Base-by-base conservation (phyloP, 2,329 filamentous ascomycete genomes). In the Arthrobotrys sinensis region DNA sequence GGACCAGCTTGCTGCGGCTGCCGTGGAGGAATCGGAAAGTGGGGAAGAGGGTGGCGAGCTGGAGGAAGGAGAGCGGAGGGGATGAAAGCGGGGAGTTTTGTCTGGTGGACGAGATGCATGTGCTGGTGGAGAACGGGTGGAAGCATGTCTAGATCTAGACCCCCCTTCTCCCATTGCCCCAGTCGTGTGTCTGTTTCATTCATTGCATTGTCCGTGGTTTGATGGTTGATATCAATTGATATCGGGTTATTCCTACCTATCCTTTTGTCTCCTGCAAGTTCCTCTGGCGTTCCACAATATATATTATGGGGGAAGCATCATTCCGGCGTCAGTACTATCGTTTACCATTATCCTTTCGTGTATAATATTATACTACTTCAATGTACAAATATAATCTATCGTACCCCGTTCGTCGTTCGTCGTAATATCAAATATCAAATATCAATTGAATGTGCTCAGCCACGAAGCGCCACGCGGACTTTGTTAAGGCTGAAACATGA, bases 61-160 rank as follows among this genome's bases (percentile, higher is more conserved):
- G 86, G 84, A 82, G 85, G 75, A 83, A 83, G 79, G 81, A 89
- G 82, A 83, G 83, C 3, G 88, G 88, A 6, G 82, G 83, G 55
- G 86, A 87, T 76, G 73, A 77, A 60, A 62, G 40, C 2, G 73
- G 73, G 7, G 66, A 66, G 8, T 77, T 77, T 28, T 90, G 89
- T 80, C 81, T 90, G 80, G 87, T 90, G 55, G 87, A 90, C 80
- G 89, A 90, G 84, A 89, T 89, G 87, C 89, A 90, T 81, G 87
- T 90, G 21, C 82, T 90, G 70, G 86, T 85, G 45, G 84, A 85
- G 77, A 89, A 88, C 81, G 89, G 89, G 1, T 90, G 89, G 89
- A 86, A 86, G 71, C 89, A 90, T 85, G 85, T 88, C 76, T 89
- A 84, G 32, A 40, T 10, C 12, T 1, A 19, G 34, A 24, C 36